These are phyloP conservation scores for Pythium utonaiense DNA, from an alignment of 352 stramenopile species.

Conservation along the genomic window DNA sequence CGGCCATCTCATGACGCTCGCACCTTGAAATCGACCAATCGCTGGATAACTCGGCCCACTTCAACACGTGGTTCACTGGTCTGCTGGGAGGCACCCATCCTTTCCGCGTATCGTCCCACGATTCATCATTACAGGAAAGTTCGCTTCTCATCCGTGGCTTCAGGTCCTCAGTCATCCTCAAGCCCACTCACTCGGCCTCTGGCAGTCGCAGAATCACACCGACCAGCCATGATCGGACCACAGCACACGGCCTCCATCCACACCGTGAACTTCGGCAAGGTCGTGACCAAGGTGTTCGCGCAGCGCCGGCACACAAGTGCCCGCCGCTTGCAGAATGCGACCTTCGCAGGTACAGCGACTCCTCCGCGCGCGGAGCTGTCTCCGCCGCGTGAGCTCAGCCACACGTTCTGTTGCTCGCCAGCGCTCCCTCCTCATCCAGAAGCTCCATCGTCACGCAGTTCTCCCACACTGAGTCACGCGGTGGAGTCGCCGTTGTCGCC, in stretches of 20 bases:
- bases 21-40: not conserved
- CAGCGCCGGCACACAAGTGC: not conserved
- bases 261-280: not conserved
- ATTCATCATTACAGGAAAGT: not conserved
- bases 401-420: slow-evolving; percentile 14
- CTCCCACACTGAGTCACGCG: not conserved
- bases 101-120: slow-evolving; percentile 1
- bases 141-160: too few relatives aligned
- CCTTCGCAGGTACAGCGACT: slow-evolving; percentile 3
- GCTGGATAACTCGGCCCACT: not conserved
- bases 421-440: slow-evolving; percentile 4
- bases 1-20: not conserved
- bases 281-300: slow-evolving; percentile 2
- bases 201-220: not conserved
- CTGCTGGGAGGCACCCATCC: not conserved
- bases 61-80: not conserved
- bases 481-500: not conserved
- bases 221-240: not conserved
- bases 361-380: not conserved
- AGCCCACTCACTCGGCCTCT: not conserved
- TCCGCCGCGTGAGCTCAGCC: slow-evolving; percentile 6
- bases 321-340: slow-evolving; percentile 7
- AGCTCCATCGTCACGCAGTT: not conserved
- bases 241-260: not conserved
- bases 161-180: not conserved